These are phyloP conservation scores for Exophiala viscosa DNA, from an alignment of 2,329 filamentous ascomycete species.

Conservation along the genomic window DNA sequence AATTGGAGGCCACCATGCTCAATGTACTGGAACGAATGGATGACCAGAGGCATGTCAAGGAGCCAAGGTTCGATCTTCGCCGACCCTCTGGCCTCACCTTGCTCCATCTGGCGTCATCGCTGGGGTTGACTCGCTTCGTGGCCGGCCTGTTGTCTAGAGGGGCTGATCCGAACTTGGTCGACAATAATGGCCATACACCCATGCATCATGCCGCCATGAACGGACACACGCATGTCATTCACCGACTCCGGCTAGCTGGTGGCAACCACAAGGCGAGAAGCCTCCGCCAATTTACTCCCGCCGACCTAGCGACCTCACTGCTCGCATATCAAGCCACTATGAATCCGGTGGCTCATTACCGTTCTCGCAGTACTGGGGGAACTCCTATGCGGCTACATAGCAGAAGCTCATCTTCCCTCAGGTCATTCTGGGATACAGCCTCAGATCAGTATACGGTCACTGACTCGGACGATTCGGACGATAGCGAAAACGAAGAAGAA, in stretches of 20 bases:
- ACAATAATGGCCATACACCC: conserved; percentile 76
- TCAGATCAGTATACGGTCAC: conserved; percentile 36
- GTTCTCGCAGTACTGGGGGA: conserved; percentile 62
- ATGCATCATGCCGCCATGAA: conserved; percentile 78
- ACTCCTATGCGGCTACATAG: conserved; percentile 57
- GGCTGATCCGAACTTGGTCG: conserved; percentile 70
- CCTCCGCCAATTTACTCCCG: conserved; percentile 65
- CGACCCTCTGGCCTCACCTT: conserved; percentile 70
- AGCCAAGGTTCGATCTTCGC: conserved; percentile 59
- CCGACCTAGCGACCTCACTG: conserved; percentile 66
- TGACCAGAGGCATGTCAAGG: conserved; percentile 44
- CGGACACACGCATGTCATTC: conserved; percentile 70
- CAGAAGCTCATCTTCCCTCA: conserved; percentile 62
- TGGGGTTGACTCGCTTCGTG: conserved; percentile 71
- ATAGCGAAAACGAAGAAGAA: conserved; percentile 37
- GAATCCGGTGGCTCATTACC: conserved; percentile 58
- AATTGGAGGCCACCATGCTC: conserved; percentile 66
- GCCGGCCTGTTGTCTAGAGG: conserved; percentile 72
- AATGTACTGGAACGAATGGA: conserved; percentile 75
- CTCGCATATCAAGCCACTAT: conserved; percentile 63
- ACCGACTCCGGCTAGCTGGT: conserved; percentile 67
- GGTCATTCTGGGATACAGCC: conserved; percentile 62
- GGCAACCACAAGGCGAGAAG: conserved; percentile 69
- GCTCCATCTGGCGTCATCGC: conserved; percentile 72
- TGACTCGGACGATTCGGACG: conserved; percentile 43